These are phyloP conservation scores for Nakaseomyces nivariensis DNA, from an alignment of 1,139 yeast genomes.

Conservation along the genomic window DNA sequence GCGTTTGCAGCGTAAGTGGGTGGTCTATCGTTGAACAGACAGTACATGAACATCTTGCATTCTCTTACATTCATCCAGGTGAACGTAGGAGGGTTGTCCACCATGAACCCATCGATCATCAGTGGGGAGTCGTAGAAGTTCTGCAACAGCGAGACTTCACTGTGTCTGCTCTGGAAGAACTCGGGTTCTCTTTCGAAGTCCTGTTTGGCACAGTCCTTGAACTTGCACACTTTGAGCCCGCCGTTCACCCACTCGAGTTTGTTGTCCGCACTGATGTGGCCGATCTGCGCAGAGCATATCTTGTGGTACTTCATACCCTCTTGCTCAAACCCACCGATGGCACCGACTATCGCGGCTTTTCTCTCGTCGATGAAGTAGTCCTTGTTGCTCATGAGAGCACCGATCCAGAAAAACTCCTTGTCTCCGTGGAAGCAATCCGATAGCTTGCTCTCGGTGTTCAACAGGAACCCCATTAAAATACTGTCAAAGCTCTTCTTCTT, in stretches of 20 bases:
- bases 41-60: slow-evolving; percentile 25
- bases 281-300: slow-evolving; percentile 7
- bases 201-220: slow-evolving; percentile 1
- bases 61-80: slow-evolving; percentile 26
- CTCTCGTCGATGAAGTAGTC: slow-evolving; percentile 4
- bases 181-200: slow-evolving; percentile 22
- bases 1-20: background rate
- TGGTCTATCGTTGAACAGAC: slow-evolving; percentile 8
- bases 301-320: background rate
- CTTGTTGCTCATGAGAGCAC: slow-evolving; percentile 23
- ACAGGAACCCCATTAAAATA: slow-evolving; percentile 35
- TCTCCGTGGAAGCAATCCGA: slow-evolving; percentile 38
- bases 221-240: slow-evolving; percentile 7
- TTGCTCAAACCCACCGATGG: background rate
- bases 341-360: slow-evolving; percentile 6
- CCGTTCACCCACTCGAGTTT: slow-evolving; percentile 7
- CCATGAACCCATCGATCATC: slow-evolving; percentile 23
- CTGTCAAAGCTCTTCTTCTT: slow-evolving; percentile 37
- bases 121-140: slow-evolving; percentile 30
- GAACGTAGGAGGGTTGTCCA: slow-evolving; percentile 18
- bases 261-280: slow-evolving; percentile 3
- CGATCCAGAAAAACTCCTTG: slow-evolving; percentile 49
- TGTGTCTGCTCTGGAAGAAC: slow-evolving; percentile 33
- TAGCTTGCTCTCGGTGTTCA: slow-evolving; percentile 23
- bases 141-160: slow-evolving; percentile 9